Percentiles rank a stretch among this genome's conserved stretches.
Conservation (phyloP, 1,284 basidiomycete genomes). For the Trametes pubescens region DNA sequence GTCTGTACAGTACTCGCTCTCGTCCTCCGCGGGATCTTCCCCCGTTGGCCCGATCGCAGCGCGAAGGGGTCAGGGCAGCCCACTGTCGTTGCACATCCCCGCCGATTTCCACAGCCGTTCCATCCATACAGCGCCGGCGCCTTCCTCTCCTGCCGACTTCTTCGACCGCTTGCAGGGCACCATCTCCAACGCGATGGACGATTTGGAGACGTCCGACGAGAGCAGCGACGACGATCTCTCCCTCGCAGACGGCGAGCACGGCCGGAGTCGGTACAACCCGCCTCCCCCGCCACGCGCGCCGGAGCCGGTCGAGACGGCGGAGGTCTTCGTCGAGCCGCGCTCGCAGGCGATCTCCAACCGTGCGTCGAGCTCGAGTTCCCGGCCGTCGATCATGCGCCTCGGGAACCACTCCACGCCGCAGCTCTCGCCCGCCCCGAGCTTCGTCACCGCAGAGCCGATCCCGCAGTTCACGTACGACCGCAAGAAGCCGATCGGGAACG, state of each 20-base stretch:
- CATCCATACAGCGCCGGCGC: conserved; percentile 59
- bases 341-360: conserved; percentile 47
- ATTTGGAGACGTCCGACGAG: conserved; percentile 66
- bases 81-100: conserved; percentile 41
- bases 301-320: conserved; percentile 29
- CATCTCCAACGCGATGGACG: conserved; percentile 71
- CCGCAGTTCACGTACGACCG: conserved; percentile 34
- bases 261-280: conserved; percentile 27
- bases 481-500: conserved; percentile 43
- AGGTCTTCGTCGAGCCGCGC: conserved; percentile 46
- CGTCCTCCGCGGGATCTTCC: conserved; percentile 23
- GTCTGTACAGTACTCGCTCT: conserved; percentile 21
- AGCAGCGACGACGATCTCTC: conserved; percentile 48
- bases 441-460: conserved; percentile 30
- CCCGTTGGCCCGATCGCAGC: conserved; percentile 34
- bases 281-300: conserved; percentile 21
- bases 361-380: conserved; percentile 38
- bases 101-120: conserved; percentile 31
- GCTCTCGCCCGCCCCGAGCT: conserved; percentile 43
- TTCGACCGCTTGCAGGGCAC: conserved; percentile 77
- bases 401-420: conserved; percentile 50
- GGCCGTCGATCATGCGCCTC: conserved; percentile 50
- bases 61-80: conserved; percentile 36
- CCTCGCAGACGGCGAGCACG: conserved; percentile 28
- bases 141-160: conserved; percentile 70